Evolutionary conservation across 139 green algal genomes (phyloP).

Genomic region (Bryopsis sp.): DNA sequence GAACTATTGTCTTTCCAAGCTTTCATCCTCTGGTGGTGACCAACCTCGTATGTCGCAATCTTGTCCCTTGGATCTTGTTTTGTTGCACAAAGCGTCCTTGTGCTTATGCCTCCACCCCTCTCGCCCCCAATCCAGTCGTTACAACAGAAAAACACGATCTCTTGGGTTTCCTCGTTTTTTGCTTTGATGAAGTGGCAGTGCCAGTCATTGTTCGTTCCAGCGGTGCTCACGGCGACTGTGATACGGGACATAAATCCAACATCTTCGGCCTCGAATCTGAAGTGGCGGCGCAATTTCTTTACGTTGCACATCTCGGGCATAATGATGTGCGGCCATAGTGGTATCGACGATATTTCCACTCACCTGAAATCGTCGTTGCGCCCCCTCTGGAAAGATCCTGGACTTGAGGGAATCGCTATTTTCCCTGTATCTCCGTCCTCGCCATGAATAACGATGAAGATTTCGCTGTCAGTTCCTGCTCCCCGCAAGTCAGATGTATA

Average conservation of each 20-base stretch:
- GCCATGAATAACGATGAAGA: slow-evolving; percentile 44
- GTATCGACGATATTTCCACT: too few relatives aligned
- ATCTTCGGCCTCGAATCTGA: too few relatives aligned
- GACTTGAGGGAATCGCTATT: slow-evolving; percentile 34
- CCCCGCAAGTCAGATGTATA: slow-evolving; percentile 38
- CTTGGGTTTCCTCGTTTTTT: background rate
- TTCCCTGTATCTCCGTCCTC: slow-evolving; percentile 30
- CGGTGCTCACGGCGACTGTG: too few relatives aligned
- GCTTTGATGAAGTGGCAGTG: too few relatives aligned
- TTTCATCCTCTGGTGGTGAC: too few relatives aligned
- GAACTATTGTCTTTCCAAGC: too few relatives aligned
- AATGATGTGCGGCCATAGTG: too few relatives aligned
- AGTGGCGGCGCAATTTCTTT: too few relatives aligned
- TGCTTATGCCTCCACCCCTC: background rate
- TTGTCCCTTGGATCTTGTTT: background rate
- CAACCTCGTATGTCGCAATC: background rate
- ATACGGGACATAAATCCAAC: too few relatives aligned
- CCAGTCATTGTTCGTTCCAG: too few relatives aligned
- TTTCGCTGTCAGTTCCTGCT: slow-evolving; percentile 37
- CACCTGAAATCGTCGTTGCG: slow-evolving; percentile 49
- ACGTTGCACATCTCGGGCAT: too few relatives aligned
- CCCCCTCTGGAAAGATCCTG: slow-evolving; percentile 50
- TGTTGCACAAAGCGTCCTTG: background rate
- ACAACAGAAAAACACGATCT: background rate
- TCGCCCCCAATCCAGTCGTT: background rate